Evolutionary conservation across 352 stramenopile genomes (phyloP), one percentile per base, ranked within the genome.

Genomic region (Phytophthora pini): DNA sequence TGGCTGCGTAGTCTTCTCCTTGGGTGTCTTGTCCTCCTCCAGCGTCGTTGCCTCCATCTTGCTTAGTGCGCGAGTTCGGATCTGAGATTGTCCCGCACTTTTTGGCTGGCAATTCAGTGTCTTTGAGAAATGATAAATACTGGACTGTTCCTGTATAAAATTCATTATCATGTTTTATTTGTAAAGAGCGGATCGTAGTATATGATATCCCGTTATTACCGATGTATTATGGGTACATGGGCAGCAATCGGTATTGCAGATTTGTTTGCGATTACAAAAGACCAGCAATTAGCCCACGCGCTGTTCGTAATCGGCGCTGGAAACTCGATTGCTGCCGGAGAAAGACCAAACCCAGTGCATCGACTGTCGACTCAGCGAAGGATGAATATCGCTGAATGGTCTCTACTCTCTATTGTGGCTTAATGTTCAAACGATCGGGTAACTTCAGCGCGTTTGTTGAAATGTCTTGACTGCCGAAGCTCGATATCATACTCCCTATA

Each of bases 11-110:
- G 34, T n/a, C n/a, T 56, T 32, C 34, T 8, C 48, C 1, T 26
- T 22, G 43, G 20, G 3, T 34, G 41, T 44, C 32, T 49, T 45
- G 48, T 47, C 29, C 54, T 36, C 44, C 36, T 56, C 29, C 38
- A 56, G 60, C 11, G 52, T 43, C 31, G 31, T 11, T 10, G 26
- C 15, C 46, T 53, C 36, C 53, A 68, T 68, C 24, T 40, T 57
- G 12, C 29, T 17, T 10, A 15, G 41, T 22, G 20, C 29, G 24
- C 13, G 26, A 17, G 54, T 49, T 55, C 44, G 43, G 41, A 61
- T 61, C 41, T 64, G 32, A 64, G 24, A 3, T 49, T 49, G 56
- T 56, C 44, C 45, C 34, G 45, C 56, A 56, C 31, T 55, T 48
- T 49, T 17, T 0, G 26, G 12, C 29, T 46, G 31, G 29, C 32